Conservation (phyloP, 371 early-diverging fungal genomes). For the Mucor circinelloides region DNA sequence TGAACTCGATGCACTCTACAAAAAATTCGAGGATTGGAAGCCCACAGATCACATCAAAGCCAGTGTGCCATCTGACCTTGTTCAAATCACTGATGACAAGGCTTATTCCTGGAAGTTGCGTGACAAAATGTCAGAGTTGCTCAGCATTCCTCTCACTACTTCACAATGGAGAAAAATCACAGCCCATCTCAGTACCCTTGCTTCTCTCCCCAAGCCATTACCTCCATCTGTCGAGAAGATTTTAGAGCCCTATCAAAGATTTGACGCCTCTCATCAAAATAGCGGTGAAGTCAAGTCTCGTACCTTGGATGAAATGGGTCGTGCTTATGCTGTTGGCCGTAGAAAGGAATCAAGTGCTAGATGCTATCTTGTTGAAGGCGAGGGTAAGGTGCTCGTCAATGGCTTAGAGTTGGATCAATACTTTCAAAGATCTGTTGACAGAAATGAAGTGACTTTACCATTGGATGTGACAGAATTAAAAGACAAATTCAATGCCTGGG, state of each 20-base stretch:
- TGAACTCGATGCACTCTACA: constrained; percentile 67
- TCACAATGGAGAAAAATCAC: constrained; percentile 69
- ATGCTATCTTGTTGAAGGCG: constrained; percentile 81
- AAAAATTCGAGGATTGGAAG: constrained; percentile 46
- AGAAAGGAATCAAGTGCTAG: constrained; percentile 86
- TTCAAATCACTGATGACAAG: constrained; percentile 12
- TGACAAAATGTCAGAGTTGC: constrained; percentile 56
- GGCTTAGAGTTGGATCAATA: constrained; percentile 78
- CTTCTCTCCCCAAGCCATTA: constrained; percentile 56
- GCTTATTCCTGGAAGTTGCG: constrained; percentile 56
- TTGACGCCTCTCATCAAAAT: constrained; percentile 29
- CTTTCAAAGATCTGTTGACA: constrained; percentile 70
- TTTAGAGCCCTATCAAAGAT: constrained; percentile 47
- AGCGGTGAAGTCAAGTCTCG: constrained; percentile 31
- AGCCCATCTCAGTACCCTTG: constrained; percentile 52
- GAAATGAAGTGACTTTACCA: constrained; percentile 77
- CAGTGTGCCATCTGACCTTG: constrained; percentile 9
- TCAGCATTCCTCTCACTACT: constrained; percentile 62
- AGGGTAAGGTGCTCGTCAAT: constrained; percentile 81
- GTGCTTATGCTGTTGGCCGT: constrained; percentile 81
- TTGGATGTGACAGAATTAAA: constrained; percentile 65
- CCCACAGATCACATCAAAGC: neutral
- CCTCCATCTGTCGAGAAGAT: constrained; percentile 48
- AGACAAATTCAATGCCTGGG: constrained; percentile 89
- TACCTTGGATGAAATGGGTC: constrained; percentile 73